Conservation (phyloP, 1,284 basidiomycete species). For the Amylostereum chailletii region DNA sequence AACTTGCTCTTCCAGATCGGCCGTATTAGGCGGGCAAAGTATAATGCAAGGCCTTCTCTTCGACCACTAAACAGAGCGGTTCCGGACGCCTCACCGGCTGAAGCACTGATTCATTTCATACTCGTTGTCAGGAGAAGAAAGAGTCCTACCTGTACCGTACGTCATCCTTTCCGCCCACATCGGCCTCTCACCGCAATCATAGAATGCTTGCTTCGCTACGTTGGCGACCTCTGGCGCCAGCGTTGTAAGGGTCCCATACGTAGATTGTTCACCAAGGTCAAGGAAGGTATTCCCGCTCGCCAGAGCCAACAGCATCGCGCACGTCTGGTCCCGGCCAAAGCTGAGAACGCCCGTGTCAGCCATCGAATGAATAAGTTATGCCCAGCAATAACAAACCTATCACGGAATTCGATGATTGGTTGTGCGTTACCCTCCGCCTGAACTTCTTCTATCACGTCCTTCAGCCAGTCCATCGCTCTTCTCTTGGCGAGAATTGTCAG, state of each 20-base stretch:
- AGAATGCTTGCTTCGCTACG: conserved; percentile 74
- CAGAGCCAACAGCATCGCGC: conserved; percentile 82
- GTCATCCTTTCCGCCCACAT: conserved; percentile 72
- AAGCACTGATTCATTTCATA: conserved; percentile 3
- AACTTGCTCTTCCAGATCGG: conserved; percentile 85
- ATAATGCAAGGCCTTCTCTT: conserved; percentile 84
- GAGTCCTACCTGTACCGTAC: conserved; percentile 47
- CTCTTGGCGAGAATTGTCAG: conserved; percentile 79
- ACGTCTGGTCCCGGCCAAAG: conserved; percentile 84
- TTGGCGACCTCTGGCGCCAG: conserved; percentile 53
- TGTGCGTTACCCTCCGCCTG: conserved; percentile 60
- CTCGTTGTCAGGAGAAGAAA: neutral
- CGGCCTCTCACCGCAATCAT: conserved; percentile 77
- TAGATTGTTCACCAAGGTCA: conserved; percentile 39
- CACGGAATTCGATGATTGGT: conserved; percentile 64
- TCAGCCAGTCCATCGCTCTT: conserved; percentile 76
- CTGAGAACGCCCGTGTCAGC: conserved; percentile 29
- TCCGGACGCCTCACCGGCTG: conserved; percentile 56
- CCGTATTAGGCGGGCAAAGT: conserved; percentile 78
- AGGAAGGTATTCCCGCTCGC: conserved; percentile 72
- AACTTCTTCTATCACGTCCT: conserved; percentile 65
- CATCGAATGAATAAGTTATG: neutral
- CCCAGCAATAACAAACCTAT: conserved; percentile 38
- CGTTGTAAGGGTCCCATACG: conserved; percentile 39
- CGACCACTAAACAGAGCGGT: conserved; percentile 80